Conservation (phyloP, 208 protist genomes). For the Trypanosoma rangeli region DNA sequence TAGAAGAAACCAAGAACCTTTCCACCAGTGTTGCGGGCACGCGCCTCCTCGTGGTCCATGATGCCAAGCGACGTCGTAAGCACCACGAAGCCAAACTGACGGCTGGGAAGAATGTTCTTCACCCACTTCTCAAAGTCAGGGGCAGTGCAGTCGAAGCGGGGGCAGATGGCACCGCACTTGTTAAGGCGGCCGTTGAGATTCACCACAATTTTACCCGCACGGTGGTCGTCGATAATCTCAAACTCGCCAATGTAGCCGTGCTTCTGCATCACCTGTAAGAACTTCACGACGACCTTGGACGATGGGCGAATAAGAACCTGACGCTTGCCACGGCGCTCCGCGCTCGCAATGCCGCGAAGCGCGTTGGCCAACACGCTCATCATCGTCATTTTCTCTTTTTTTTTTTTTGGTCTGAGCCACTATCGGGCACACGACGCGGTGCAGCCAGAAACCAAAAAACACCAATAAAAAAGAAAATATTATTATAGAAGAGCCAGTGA, state of each 20-base stretch:
- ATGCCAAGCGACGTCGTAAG: constrained; percentile 99
- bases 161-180: constrained; percentile 99
- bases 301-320: constrained; percentile 99
- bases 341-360: constrained; percentile 98
- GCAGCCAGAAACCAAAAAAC: too few species aligned
- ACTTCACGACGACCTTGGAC: constrained; percentile 99
- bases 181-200: constrained; percentile 99
- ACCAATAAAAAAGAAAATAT: too few species aligned
- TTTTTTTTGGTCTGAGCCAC: constrained; percentile 26
- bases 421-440: background rate
- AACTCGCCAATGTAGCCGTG: constrained; percentile 99
- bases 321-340: constrained; percentile 99
- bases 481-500: too few species aligned
- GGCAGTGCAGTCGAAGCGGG: constrained; percentile 97
- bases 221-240: constrained; percentile 99
- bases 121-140: constrained; percentile 99
- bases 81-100: constrained; percentile 99
- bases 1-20: constrained; percentile 99
- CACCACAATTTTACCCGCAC: constrained; percentile 99
- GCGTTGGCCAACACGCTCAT: constrained; percentile 99
- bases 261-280: constrained; percentile 99
- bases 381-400: constrained; percentile 98
- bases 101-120: constrained; percentile 98
- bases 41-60: constrained; percentile 99
- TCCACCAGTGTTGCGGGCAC: constrained; percentile 98